Conservation (phyloP, 768 basidiomycete genomes). For the Pseudohyphozyma bogoriensis region DNA sequence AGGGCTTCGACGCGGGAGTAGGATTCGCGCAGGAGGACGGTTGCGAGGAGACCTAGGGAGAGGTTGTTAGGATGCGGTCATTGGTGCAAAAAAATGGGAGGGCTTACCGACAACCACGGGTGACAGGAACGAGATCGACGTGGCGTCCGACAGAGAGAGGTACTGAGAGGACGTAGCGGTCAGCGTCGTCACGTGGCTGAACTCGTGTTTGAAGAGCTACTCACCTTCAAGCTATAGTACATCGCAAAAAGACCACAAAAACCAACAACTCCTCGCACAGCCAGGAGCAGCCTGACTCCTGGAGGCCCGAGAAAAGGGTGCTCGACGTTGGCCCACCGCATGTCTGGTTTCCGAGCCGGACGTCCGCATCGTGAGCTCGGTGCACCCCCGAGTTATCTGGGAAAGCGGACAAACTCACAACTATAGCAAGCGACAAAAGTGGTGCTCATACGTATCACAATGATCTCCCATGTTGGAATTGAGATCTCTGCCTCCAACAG, state of each 20-base stretch:
- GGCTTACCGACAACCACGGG: constrained; percentile 47
- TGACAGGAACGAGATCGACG: constrained; percentile 62
- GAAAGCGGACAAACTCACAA: background rate
- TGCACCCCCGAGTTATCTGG: background rate
- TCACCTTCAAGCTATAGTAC: background rate
- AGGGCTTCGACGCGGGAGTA: constrained; percentile 28
- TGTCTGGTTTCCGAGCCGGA: background rate
- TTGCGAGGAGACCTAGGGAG: constrained; percentile 47
- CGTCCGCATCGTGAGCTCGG: background rate
- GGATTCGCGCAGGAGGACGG: constrained; percentile 28
- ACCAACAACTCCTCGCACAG: constrained; percentile 57
- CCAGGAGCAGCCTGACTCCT: constrained; percentile 52
- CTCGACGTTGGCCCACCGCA: constrained; percentile 1
- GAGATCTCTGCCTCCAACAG: too few relatives aligned
- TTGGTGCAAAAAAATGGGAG: background rate
- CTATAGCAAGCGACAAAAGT: constrained; percentile 8
- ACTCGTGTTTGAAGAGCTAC: too few relatives aligned
- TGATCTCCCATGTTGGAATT: constrained; percentile 11
- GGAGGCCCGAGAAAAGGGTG: constrained; percentile 61
- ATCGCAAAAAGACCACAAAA: constrained; percentile 55
- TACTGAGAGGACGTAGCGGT: constrained; percentile 40
- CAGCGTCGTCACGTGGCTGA: background rate
- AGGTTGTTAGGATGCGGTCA: constrained; percentile 30
- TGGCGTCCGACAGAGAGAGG: constrained; percentile 67
- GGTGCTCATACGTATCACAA: constrained; percentile 15